A percentile compares a stretch with the other conserved stretches of the same genome.
These are phyloP conservation scores for Avena atlantica DNA, from an alignment of 176 grass and related monocot species.

Conservation along the genomic window DNA sequence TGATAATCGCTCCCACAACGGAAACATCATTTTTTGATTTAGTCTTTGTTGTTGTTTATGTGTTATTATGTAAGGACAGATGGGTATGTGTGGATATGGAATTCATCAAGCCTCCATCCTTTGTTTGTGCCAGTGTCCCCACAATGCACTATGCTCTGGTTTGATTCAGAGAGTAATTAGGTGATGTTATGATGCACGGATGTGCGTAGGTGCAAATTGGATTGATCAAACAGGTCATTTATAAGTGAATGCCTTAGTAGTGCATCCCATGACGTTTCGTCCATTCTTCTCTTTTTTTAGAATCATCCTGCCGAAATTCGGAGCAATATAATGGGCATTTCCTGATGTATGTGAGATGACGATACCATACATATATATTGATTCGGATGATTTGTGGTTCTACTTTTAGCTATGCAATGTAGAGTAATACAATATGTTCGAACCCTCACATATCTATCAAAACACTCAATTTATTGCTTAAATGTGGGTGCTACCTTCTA, in stretches of 20 bases:
- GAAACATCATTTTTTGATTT: not conserved
- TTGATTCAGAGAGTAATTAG: not conserved
- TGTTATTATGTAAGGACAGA: not conserved
- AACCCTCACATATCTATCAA: too few relatives aligned
- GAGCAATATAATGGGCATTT: too few relatives aligned
- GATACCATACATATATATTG: too few relatives aligned
- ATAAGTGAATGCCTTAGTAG: not conserved
- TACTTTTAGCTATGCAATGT: too few relatives aligned
- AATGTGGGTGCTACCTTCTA: too few relatives aligned
- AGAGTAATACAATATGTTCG: too few relatives aligned
- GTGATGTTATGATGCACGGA: not conserved
- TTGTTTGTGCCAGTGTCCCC: not conserved
- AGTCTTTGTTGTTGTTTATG: not conserved
- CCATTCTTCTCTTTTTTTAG: not conserved
- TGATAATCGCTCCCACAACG: not conserved
- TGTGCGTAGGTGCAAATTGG: not conserved
- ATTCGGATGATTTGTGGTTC: too few relatives aligned
- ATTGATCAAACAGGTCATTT: not conserved
- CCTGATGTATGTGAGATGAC: too few relatives aligned
- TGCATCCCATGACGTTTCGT: not conserved
- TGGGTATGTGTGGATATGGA: not conserved
- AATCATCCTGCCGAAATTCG: not conserved
- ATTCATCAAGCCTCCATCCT: not conserved
- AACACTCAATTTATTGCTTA: too few relatives aligned
- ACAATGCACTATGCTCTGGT: not conserved